Conservation (phyloP, 768 basidiomycete species). For the Leccinum subgranulosum region DNA sequence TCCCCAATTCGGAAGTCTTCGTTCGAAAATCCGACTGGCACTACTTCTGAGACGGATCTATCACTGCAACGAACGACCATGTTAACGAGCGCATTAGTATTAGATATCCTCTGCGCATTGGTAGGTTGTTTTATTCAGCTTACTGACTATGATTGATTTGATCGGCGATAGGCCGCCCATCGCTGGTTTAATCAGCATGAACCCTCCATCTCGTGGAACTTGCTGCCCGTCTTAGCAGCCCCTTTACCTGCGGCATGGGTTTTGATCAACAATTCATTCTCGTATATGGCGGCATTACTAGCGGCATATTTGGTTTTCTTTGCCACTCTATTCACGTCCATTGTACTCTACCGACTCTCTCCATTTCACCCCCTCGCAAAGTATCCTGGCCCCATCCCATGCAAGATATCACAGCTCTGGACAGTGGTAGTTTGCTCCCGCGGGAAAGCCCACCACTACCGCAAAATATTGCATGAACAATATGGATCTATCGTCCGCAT, state of each 20-base stretch:
- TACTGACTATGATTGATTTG: background rate
- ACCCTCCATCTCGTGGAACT: slow-evolving; percentile 13
- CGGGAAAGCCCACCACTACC: slow-evolving; percentile 18
- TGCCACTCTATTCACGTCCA: slow-evolving; percentile 23
- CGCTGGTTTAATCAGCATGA: slow-evolving; percentile 17
- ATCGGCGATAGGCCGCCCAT: slow-evolving; percentile 11
- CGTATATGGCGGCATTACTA: slow-evolving; percentile 8
- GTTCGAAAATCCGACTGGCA: background rate
- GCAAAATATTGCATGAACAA: slow-evolving; percentile 22
- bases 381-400: slow-evolving; percentile 34
- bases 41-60: background rate
- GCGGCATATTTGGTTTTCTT: slow-evolving; percentile 18
- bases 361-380: slow-evolving; percentile 37
- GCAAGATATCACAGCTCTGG: slow-evolving; percentile 33
- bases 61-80: slow-evolving; percentile 7
- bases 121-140: background rate
- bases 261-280: slow-evolving; percentile 6
- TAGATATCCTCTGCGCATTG: slow-evolving; percentile 21
- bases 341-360: slow-evolving; percentile 36
- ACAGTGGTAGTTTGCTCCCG: slow-evolving; percentile 15
- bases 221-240: slow-evolving; percentile 9
- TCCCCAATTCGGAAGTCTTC: slow-evolving; percentile 2
- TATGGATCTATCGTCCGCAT: slow-evolving; percentile 35
- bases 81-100: background rate
- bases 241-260: slow-evolving; percentile 13